These are phyloP conservation scores for Eucalyptus decipiens DNA, from an alignment of 345 rosid species.

Conservation along the genomic window DNA sequence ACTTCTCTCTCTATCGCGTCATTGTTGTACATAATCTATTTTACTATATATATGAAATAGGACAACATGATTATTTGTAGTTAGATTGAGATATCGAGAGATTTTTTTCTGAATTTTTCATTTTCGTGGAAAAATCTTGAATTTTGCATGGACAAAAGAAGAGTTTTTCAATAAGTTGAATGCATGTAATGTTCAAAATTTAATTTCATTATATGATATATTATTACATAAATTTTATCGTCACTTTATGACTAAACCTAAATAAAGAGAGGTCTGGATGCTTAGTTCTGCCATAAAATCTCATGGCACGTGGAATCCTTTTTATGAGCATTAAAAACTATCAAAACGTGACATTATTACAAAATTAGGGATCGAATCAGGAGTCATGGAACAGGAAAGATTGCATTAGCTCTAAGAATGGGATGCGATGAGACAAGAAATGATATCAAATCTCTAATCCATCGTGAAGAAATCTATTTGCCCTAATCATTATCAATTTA, in stretches of 20 bases:
- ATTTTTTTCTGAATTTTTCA: neutral
- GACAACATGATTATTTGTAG: neutral
- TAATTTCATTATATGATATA: neutral
- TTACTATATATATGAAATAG: neutral
- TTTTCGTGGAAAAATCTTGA: neutral
- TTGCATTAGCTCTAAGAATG: neutral
- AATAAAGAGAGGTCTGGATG: too few relatives aligned
- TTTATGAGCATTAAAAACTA: neutral
- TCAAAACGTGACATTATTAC: neutral
- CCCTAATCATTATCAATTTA: neutral
- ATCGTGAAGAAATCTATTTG: neutral
- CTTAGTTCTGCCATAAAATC: neutral
- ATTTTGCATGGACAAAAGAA: neutral
- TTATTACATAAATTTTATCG: too few relatives aligned
- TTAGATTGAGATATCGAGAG: neutral
- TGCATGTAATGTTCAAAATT: neutral
- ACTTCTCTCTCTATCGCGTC: neutral
- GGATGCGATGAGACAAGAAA: neutral
- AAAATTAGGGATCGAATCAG: neutral
- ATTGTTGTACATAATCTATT: neutral
- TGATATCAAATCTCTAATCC: neutral
- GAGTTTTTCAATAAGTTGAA: neutral
- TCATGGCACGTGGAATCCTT: neutral
- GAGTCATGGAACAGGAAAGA: neutral
- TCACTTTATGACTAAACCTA: too few relatives aligned